Evolutionary conservation across 208 protist genomes (phyloP).

Genomic region (Leishmania turanica): DNA sequence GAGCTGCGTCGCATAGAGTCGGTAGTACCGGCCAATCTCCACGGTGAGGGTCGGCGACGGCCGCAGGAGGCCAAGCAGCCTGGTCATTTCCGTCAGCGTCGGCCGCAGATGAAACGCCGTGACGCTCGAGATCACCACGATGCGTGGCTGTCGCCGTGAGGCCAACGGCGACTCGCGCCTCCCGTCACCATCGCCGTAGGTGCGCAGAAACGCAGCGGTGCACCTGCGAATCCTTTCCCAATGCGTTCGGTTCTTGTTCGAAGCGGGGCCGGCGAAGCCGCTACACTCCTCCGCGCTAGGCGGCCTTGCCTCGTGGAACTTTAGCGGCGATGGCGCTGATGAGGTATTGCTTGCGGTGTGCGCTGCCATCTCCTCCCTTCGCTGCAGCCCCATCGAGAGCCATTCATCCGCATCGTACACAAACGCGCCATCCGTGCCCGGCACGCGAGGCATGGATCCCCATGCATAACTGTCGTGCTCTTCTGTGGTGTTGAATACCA

Average conservation of each 20-base stretch:
- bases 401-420: slow-evolving; percentile 20
- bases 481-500: neutral
- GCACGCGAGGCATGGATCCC: slow-evolving; percentile 1
- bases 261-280: neutral
- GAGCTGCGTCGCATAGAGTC: slow-evolving; percentile 10
- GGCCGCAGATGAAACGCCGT: slow-evolving; percentile 23
- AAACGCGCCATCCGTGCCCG: neutral
- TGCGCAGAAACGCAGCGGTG: neutral
- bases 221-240: slow-evolving; percentile 11
- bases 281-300: neutral
- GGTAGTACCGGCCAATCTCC: slow-evolving; percentile 26
- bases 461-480: slow-evolving; percentile 4
- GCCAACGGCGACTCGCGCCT: neutral
- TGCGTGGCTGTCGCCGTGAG: neutral
- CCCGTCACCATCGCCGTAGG: neutral
- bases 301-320: neutral
- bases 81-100: slow-evolving; percentile 15
- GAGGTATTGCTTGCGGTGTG: neutral
- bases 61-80: slow-evolving; percentile 22
- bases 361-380: neutral
- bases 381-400: slow-evolving; percentile 10
- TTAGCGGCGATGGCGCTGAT: neutral
- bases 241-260: neutral
- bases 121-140: slow-evolving; percentile 19
- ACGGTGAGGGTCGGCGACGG: slow-evolving; percentile 15